Evolutionary conservation across 257 asterid species (phyloP).

Genomic region (Solanum microdontum): DNA sequence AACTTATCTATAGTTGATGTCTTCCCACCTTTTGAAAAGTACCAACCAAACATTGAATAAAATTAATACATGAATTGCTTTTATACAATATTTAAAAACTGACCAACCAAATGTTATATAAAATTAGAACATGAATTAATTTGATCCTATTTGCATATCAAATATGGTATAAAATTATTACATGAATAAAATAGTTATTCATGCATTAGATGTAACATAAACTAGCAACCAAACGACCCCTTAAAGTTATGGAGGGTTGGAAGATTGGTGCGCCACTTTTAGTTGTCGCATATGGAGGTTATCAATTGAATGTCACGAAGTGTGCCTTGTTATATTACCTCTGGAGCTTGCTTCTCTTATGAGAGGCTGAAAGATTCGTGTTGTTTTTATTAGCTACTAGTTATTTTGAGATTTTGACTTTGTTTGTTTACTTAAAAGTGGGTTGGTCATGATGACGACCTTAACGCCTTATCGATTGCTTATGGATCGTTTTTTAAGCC

Average conservation of each 20-base stretch:
- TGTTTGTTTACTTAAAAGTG: neutral
- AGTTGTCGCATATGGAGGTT: neutral
- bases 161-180: neutral
- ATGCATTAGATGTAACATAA: neutral
- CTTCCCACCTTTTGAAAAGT: neutral
- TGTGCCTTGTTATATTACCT: neutral
- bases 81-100: neutral
- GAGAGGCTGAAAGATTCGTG: too few species aligned
- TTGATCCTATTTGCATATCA: neutral
- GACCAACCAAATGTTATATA: neutral
- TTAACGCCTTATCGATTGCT: neutral
- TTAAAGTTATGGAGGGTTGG: neutral
- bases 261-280: neutral
- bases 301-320: neutral
- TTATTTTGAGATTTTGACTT: neutral
- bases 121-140: too few species aligned
- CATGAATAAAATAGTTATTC: neutral
- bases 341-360: too few species aligned
- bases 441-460: neutral
- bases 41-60: neutral
- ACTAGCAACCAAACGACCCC: neutral
- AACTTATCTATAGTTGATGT: neutral
- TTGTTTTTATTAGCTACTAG: neutral
- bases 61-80: neutral
- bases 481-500: neutral